Evolutionary conservation across 139 green algal genomes (phyloP), one percentile per base, ranked within the genome.

Genomic region (Chlorella sp.): DNA sequence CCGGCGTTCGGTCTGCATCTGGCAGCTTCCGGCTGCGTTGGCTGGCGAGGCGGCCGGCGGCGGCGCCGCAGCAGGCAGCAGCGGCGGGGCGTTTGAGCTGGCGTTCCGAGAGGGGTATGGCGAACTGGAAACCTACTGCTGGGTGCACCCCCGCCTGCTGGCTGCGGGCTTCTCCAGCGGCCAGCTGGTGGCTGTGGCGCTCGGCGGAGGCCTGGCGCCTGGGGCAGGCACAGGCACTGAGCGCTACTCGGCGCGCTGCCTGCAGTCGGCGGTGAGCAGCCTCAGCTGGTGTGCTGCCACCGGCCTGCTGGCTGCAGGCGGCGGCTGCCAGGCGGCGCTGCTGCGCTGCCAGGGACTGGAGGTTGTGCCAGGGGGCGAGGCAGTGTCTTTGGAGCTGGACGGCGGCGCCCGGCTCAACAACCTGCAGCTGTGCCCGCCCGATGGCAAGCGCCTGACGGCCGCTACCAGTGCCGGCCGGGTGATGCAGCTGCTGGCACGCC

Each of bases 71-170:
- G 4, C 34, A 17, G n/a, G 64, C 64, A 51, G 44, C 44, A 51
- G 44, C 44, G 44, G 84, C 91, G 34, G 84, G 85, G 57, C 93
- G 9, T 67, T 95, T 13, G 94, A 97, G 91, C 88, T 97, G 36
- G 85, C 89, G 1, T 96, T 97, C 62, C 82, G 92, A 75, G 90
- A 95, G 7, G 83, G 75, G 26, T 96, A 96, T 82, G 94, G 94
- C 25, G 60, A 89, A 4, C 93, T 97, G 60, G 80, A 90, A 74
- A 86, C 85, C 32, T 94, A 97, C 83, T 51, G 88, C 41, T 97
- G 94, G 94, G 95, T 94, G 88, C 91, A 92, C 0, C 91, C 95
- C 44, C 91, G 94, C 57, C 95, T 94, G 84, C 91, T 97, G 23
- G 73, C 95, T 34, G 82, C 95, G 21, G 92, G 90, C 68, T 96